Conservation (phyloP, 2,329 filamentous ascomycete genomes). For the Monosporascus sp. region DNA sequence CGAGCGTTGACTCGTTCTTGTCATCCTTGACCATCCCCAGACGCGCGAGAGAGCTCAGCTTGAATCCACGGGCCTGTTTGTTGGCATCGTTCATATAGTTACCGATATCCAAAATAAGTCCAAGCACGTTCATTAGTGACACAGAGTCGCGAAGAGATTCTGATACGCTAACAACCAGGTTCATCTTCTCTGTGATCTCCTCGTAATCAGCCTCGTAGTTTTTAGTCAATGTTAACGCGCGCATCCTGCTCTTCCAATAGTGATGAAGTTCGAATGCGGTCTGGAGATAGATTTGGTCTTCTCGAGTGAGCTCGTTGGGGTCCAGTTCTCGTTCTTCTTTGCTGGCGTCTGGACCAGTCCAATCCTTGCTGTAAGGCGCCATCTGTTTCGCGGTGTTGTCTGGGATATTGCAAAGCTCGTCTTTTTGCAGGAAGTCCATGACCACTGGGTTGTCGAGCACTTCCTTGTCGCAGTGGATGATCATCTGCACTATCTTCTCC, state of each 20-base stretch:
- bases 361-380: slow-evolving; percentile 94
- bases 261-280: slow-evolving; percentile 93
- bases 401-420: slow-evolving; percentile 86
- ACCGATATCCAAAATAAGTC: slow-evolving; percentile 93
- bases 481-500: slow-evolving; percentile 84
- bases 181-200: slow-evolving; percentile 79
- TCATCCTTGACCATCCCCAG: slow-evolving; percentile 98
- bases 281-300: slow-evolving; percentile 92
- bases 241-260: slow-evolving; percentile 98
- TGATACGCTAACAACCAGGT: slow-evolving; percentile 79
- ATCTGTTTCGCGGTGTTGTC: slow-evolving; percentile 88
- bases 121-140: slow-evolving; percentile 90
- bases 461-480: slow-evolving; percentile 89
- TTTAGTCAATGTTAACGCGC: slow-evolving; percentile 77
- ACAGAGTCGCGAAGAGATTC: slow-evolving; percentile 89
- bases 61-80: slow-evolving; percentile 97
- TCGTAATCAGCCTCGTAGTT: slow-evolving; percentile 88
- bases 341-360: slow-evolving; percentile 81
- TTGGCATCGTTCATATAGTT: slow-evolving; percentile 99
- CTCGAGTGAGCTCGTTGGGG: slow-evolving; percentile 79
- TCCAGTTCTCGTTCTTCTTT: slow-evolving; percentile 78
- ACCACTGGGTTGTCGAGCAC: slow-evolving; percentile 85
- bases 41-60: slow-evolving; percentile 86
- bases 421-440: slow-evolving; percentile 93
- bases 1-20: slow-evolving; percentile 95